Percentiles rank a stretch among this genome's conserved stretches.
Conservation (phyloP, 1,139 yeast species). For the Saccharomyces hybrid region DNA sequence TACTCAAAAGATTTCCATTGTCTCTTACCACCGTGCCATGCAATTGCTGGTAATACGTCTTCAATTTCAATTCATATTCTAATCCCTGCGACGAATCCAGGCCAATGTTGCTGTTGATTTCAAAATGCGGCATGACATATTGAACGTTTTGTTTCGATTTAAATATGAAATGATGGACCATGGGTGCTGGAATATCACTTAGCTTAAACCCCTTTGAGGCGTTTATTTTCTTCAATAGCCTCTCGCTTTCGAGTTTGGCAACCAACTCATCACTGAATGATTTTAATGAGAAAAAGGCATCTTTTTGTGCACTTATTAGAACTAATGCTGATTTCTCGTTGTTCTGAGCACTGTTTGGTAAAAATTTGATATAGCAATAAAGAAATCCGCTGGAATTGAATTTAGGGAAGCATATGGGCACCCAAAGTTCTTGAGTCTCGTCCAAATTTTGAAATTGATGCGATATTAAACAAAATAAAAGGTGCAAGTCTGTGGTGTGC, state of each 20-base stretch:
- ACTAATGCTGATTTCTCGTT: slow-evolving; percentile 49
- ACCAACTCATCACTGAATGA: slow-evolving; percentile 49
- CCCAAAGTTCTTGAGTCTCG: slow-evolving; percentile 71
- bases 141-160: slow-evolving; percentile 60
- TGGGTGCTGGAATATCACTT: slow-evolving; percentile 50
- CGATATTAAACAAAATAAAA: slow-evolving; percentile 54
- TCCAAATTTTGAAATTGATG: slow-evolving; percentile 34
- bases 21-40: slow-evolving; percentile 22
- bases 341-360: slow-evolving; percentile 24
- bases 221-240: slow-evolving; percentile 33
- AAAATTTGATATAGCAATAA: slow-evolving; percentile 65
- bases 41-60: slow-evolving; percentile 23
- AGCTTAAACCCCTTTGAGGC: slow-evolving; percentile 35
- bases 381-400: slow-evolving; percentile 84
- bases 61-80: slow-evolving; percentile 18
- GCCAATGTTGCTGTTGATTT: slow-evolving; percentile 4
- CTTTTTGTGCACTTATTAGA: slow-evolving; percentile 73
- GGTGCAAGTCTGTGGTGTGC: slow-evolving; percentile 64
- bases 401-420: slow-evolving; percentile 85
- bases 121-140: slow-evolving; percentile 36
- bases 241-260: slow-evolving; percentile 4
- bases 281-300: slow-evolving; percentile 70
- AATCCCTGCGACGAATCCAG: slow-evolving; percentile 1
- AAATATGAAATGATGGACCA: slow-evolving; percentile 71
- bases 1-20: slow-evolving; percentile 21